Evolutionary conservation across 768 basidiomycete species (phyloP).

Genomic region (Pulveroboletus sp.): DNA sequence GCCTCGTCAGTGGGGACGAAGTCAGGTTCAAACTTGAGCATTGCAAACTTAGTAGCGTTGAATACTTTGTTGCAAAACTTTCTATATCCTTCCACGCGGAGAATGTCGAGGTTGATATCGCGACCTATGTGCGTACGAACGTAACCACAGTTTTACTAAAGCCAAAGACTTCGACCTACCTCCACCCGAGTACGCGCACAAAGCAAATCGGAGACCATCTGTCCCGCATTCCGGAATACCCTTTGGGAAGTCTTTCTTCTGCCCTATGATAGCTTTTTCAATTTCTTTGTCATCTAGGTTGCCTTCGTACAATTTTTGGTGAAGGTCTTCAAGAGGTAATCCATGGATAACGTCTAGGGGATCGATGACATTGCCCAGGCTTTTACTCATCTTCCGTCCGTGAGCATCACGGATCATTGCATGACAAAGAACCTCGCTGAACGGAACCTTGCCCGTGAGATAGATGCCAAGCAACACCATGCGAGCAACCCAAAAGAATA

Average conservation of each 20-base stretch:
- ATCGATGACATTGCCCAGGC: constrained; percentile 96
- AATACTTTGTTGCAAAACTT: constrained; percentile 99
- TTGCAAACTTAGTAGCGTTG: constrained; percentile 99
- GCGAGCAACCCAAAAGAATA: constrained; percentile 99
- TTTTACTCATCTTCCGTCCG: constrained; percentile 98
- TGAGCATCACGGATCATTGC: constrained; percentile 99
- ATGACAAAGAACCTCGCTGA: constrained; percentile 93
- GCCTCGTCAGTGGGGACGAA: constrained; percentile 71
- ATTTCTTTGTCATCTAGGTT: constrained; percentile 95
- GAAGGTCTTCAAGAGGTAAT: constrained; percentile 68
- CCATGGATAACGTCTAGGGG: constrained; percentile 94
- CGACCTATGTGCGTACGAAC: constrained; percentile 51
- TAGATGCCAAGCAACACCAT: constrained; percentile 93
- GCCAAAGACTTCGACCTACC: constrained; percentile 40
- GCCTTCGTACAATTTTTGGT: constrained; percentile 81
- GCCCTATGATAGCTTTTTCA: constrained; percentile 82
- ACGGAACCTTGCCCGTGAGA: constrained; percentile 88
- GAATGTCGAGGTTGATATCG: constrained; percentile 95
- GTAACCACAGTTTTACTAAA: background rate
- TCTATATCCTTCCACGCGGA: constrained; percentile 95
- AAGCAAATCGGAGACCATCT: constrained; percentile 90
- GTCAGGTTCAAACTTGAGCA: constrained; percentile 85
- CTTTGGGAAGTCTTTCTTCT: constrained; percentile 99
- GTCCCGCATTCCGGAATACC: constrained; percentile 99
- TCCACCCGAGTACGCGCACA: constrained; percentile 91